Evolutionary conservation across 176 grass and related monocot genomes (phyloP).

Genomic region (Avena sativa): DNA sequence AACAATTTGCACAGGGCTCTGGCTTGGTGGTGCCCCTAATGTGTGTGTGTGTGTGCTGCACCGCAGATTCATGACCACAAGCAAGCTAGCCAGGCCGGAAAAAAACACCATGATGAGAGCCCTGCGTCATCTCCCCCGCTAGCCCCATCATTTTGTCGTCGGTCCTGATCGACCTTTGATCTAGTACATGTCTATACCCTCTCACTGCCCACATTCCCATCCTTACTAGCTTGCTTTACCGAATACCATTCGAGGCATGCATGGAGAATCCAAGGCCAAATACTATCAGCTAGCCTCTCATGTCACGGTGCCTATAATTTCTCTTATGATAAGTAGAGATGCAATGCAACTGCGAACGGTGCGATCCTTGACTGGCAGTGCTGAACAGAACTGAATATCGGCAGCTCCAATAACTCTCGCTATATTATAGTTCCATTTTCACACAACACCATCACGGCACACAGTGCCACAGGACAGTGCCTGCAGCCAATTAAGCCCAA

Average conservation of each 20-base stretch:
- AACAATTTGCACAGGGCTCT: slow-evolving; percentile 50
- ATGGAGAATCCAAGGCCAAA: neutral
- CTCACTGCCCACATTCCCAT: neutral
- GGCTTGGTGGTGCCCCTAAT: slow-evolving; percentile 49
- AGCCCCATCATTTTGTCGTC: slow-evolving; percentile 72
- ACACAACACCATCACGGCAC: neutral
- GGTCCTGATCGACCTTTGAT: neutral
- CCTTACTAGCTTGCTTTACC: slow-evolving; percentile 13
- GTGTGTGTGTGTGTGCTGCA: neutral
- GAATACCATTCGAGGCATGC: slow-evolving; percentile 21
- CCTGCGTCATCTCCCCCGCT: slow-evolving; percentile 54
- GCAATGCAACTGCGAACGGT: too few species aligned
- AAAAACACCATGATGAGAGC: slow-evolving; percentile 59
- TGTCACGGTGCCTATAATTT: neutral
- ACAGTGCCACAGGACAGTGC: neutral
- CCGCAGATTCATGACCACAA: neutral
- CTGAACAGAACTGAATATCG: neutral
- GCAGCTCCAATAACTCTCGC: neutral
- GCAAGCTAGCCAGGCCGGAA: neutral
- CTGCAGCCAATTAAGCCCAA: neutral
- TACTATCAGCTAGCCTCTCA: neutral
- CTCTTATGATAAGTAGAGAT: too few species aligned
- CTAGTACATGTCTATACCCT: neutral
- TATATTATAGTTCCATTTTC: neutral
- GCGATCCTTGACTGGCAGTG: neutral